Evolutionary conservation across 306 rosid genomes (phyloP), one percentile per base, ranked within the genome.

Genomic region (Acacia melanoxylon): DNA sequence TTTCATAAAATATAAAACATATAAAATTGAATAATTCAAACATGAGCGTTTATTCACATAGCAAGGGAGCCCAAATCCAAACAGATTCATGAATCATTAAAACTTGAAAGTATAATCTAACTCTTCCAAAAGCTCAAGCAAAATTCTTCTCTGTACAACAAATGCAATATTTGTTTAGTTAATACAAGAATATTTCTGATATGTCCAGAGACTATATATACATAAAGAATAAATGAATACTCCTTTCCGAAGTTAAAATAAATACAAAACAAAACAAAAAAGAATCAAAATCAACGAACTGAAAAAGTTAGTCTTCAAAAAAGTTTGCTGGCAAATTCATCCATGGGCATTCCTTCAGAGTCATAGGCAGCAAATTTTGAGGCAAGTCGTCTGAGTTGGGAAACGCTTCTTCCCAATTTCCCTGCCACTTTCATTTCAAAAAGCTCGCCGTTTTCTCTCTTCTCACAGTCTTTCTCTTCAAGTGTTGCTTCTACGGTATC

Each of bases 241-340:
- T 4, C 16, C 40, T 63, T 14, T 63, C 14, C 20, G 29, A 63
- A 29, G 14, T 25, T 24, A 25, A 25, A 22, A 24, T 2, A 10
- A 61, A 22, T 1, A 25, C 0, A 61, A 25, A 11, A 61, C n/a
- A 87, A 45, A n/a, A n/a, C n/a, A n/a, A n/a, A n/a, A n/a, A n/a
- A n/a, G 83, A n/a, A 56, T 56, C 25, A 17, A 56, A n/a, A n/a
- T 56, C 25, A 56, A 20, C 27, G 29, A 56, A 56, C 6, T 20
- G 35, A 25, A 3, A 10, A 22, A 58, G 5, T 25, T 24, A 89
- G 44, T 35, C 37, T 31, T 75, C 31, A 54, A 19, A 90, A 88
- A 7, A 90, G 88, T 31, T 86, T 90, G 83, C 90, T 84, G 0
- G 87, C 93, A 31, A 87, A 86, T 68, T 90, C 65, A 58, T 58